Base-by-base conservation (phyloP, 1,139 yeast genomes). In the Diutina rugosa region DNA sequence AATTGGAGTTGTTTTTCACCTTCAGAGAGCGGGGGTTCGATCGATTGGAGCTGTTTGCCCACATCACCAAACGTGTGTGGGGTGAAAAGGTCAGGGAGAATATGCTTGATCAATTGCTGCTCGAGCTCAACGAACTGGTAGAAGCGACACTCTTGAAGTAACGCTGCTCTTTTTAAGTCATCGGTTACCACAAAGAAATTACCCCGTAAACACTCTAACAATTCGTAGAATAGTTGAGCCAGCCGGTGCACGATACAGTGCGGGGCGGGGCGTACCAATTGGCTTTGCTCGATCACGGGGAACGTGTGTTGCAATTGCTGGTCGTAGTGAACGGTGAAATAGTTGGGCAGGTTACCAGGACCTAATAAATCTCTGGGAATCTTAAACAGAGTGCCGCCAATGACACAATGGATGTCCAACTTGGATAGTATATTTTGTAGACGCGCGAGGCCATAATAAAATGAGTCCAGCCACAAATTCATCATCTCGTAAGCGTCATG, bases 321-420 rank as follows among this genome's bases (percentile, higher is more conserved):
- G 55, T 80, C 79, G 61, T 76, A 77, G 6, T 85, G 78, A 28
- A 89, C 71, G n/a, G 88, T 79, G 69, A 90, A 87, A 67, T 77
- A 89, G 67, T 90, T 90, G 8, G 95, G 95, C 55, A 70, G 66
- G 66, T 90, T 89, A 0, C 96, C 96, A 2, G 80, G 76, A 7
- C 73, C 66, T 56, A 90, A 71, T 21, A 89, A 61, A 21, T 70
- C 72, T 59, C 78, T 77, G 0, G 90, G 79, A 1, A 90, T 71
- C 60, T 78, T 79, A 67, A 89, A 86, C 26, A 81, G 71, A 55
- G 69, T 67, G 32, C 80, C 78, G 6, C 96, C 95, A 9, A 90
- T 72, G 32, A 78, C 74, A 9, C 84, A 80, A 66, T 78, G 84
- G 45, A 84, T 73, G 52, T 84, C 87, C 21, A 81, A 80, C 21